Base-by-base conservation (phyloP, 2,329 filamentous ascomycete species). In the Nothomitra cinnamomea region DNA sequence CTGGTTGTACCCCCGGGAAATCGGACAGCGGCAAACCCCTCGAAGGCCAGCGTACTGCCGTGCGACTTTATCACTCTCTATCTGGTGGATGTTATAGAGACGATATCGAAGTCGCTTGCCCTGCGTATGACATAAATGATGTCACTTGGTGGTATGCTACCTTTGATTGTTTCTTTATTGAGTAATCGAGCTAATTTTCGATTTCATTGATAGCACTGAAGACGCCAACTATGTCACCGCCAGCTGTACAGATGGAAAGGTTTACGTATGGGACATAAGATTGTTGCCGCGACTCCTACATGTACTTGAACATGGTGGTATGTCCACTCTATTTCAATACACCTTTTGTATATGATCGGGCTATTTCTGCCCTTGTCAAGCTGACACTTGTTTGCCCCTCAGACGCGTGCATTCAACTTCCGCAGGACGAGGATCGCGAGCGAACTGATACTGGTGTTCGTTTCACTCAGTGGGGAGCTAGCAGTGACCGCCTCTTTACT, bases 191-290 rank as follows among this genome's bases (percentile, higher is more conserved):
- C 35, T 51, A 25, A 49, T 22, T n/a, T 53, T 2, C 53, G 24
- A 24, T 10, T 32, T 32, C 28, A 32, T 32, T 10, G 28, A 4
- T 25, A 32, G 24, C 55, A 69, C 68, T 1, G 55, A 60, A 42
- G 61, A 68, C 48, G 54, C 73, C 1, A 69, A 72, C 38, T 67
- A 79, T 53, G 65, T 81, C 12, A 74, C 76, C 6, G 77, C 75
- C 12, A 77, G 77, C 10, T 80, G 78, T 57, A 82, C 79, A 0
- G 71, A 80, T 61, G 76, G 78, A 1, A 67, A 67, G 28, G 74
- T 75, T 0, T 81, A 80, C 61, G 67, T 82, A 3, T 82, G 78
- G 77, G 79, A 82, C 60, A 62, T 68, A 25, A 74, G 79, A 1
- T 64, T 64, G 13, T 66, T 68, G 0, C 64, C 70, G 36, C 56